A percentile compares a stretch with the other conserved stretches of the same genome.
These are phyloP conservation scores for Suhomyces sp. DNA, from an alignment of 805 yeast species.

Conservation along the genomic window DNA sequence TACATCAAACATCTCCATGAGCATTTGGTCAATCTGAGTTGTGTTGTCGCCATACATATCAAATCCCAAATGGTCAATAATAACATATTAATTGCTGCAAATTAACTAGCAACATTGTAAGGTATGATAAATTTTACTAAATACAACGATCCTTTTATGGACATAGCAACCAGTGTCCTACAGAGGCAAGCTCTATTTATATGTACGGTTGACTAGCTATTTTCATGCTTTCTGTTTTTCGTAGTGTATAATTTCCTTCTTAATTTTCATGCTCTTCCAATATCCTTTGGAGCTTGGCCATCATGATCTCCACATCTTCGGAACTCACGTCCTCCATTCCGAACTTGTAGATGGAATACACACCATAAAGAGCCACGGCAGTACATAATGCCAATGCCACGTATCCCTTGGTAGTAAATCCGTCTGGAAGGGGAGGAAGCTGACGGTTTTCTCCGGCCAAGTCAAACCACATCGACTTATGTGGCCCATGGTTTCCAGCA, in stretches of 20 bases:
- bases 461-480: slow-evolving; percentile 49
- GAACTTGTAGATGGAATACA: slow-evolving; percentile 55
- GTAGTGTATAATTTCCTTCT: too few species aligned
- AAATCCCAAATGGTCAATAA: too few species aligned
- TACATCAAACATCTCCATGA: too few species aligned
- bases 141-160: neutral
- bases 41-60: too few species aligned
- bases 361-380: slow-evolving; percentile 56
- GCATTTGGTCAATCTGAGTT: too few species aligned
- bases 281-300: slow-evolving; percentile 27
- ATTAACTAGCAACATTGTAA: too few species aligned
- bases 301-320: slow-evolving; percentile 48
- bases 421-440: slow-evolving; percentile 60
- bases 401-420: slow-evolving; percentile 71
- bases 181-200: too few species aligned
- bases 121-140: too few species aligned
- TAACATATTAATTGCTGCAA: too few species aligned
- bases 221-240: neutral
- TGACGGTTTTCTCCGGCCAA: slow-evolving; percentile 61
- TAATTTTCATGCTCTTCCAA: slow-evolving; percentile 25
- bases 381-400: slow-evolving; percentile 57
- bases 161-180: neutral
- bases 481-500: slow-evolving; percentile 53
- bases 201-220: too few species aligned
- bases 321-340: slow-evolving; percentile 62